Percentiles rank a stretch among this genome's conserved stretches.
Conservation (phyloP, 371 early-diverging fungal species). For the Dinochytrium kinnereticum region DNA sequence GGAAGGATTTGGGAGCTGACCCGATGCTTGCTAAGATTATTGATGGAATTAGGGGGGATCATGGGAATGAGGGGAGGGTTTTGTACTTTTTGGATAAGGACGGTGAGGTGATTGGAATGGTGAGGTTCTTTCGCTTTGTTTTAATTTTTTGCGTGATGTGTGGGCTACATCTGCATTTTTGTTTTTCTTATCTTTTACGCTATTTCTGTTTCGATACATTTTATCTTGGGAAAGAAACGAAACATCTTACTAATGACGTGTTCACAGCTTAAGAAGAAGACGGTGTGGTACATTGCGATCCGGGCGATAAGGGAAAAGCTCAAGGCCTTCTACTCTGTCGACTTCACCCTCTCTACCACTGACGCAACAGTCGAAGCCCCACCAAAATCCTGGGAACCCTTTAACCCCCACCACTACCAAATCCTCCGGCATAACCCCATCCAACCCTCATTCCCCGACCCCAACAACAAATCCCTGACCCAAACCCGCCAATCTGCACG, state of each 20-base stretch:
- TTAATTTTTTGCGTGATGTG: no score
- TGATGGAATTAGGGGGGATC: neutral
- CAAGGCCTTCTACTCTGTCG: conserved; percentile 15
- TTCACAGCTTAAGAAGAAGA: conserved; percentile 22
- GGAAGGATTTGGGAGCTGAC: conserved; percentile 4
- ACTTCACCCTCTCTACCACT: neutral
- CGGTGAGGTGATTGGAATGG: conserved; percentile 17
- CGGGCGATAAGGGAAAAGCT: conserved; percentile 22
- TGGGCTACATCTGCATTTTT: no score
- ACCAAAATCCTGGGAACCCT: conserved; percentile 1
- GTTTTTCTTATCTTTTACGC: no score
- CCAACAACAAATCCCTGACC: neutral
- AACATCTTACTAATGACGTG: no score
- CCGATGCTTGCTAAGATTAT: neutral
- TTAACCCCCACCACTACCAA: neutral
- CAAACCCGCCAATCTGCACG: neutral
- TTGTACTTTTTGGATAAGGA: conserved; percentile 16
- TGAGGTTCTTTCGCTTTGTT: conserved; percentile 5
- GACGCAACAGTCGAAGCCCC: neutral
- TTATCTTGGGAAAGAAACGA: no score
- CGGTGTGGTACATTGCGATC: conserved; percentile 22
- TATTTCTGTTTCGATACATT: no score
- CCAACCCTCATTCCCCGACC: neutral
- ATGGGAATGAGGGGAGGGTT: conserved; percentile 17
- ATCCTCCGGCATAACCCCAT: neutral